Evolutionary conservation across 2,329 filamentous ascomycete genomes (phyloP).

Genomic region (Aspergillus hiratsukae): DNA sequence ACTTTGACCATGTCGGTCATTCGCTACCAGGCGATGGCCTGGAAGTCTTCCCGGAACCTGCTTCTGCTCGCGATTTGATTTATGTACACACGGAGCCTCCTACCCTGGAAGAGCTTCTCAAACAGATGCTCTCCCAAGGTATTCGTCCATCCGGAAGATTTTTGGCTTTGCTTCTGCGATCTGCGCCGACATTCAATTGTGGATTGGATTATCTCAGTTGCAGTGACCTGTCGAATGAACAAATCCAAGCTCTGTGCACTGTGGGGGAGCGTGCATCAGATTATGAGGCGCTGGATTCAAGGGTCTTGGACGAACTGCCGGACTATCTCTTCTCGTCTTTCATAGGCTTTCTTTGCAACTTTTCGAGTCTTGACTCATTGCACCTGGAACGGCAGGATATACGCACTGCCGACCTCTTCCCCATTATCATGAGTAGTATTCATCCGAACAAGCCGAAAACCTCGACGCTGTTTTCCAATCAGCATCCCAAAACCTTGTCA

Average conservation of each 20-base stretch:
- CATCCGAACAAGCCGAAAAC: conserved; percentile 3
- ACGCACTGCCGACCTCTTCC: conserved; percentile 25
- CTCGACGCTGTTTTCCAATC: conserved; percentile 20
- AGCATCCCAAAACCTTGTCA: conserved; percentile 25
- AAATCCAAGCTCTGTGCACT: conserved; percentile 28
- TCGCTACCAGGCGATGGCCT: conserved; percentile 52
- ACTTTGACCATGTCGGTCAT: conserved; percentile 20
- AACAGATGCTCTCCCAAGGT: conserved; percentile 45
- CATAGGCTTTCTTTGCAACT: conserved; percentile 39
- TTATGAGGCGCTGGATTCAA: conserved; percentile 11
- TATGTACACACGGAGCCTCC: conserved; percentile 55
- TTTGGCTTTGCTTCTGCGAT: conserved; percentile 48
- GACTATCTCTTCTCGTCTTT: conserved; percentile 42
- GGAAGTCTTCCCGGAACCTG: conserved; percentile 52
- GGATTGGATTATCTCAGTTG: conserved; percentile 42
- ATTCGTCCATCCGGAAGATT: conserved; percentile 42
- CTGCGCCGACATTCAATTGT: conserved; percentile 35
- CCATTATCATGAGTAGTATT: conserved; percentile 18
- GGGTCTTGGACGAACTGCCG: conserved; percentile 27
- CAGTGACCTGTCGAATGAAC: conserved; percentile 31
- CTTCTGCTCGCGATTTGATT: conserved; percentile 53
- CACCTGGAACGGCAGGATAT: conserved; percentile 10
- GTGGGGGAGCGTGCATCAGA: conserved; percentile 13
- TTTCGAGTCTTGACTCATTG: conserved; percentile 16
- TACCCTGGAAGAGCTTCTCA: conserved; percentile 47